These are phyloP conservation scores for Aspergillus hancockii DNA, from an alignment of 495 filamentous ascomycete species.

Conservation along the genomic window DNA sequence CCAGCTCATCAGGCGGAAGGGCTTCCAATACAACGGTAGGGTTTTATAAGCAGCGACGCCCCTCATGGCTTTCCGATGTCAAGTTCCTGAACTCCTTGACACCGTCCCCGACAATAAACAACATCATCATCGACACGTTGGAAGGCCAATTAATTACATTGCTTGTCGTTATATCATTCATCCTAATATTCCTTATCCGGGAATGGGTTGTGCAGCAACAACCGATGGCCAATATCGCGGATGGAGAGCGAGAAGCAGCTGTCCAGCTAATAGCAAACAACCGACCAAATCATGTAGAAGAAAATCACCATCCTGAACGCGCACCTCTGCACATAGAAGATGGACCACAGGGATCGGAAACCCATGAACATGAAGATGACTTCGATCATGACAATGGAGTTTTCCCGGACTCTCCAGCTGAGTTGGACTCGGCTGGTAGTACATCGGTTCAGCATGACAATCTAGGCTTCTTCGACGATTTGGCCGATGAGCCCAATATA, in stretches of 20 bases:
- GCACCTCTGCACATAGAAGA: conserved; percentile 10
- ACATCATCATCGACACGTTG: conserved; percentile 75
- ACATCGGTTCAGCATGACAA: conserved; percentile 10
- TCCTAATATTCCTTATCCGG: conserved; percentile 90
- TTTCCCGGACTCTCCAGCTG: neutral
- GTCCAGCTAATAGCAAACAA: conserved; percentile 44
- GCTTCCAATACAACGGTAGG: conserved; percentile 26
- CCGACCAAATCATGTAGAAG: conserved; percentile 26
- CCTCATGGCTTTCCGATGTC: conserved; percentile 67
- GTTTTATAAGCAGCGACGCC: conserved; percentile 33
- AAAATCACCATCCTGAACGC: conserved; percentile 10
- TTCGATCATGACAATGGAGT: neutral
- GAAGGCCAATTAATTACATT: conserved; percentile 94
- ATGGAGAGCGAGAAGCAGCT: conserved; percentile 52
- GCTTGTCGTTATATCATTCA: conserved; percentile 86
- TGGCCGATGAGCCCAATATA: neutral
- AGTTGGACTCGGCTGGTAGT: conserved; percentile 1
- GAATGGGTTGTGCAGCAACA: conserved; percentile 99
- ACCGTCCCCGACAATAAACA: conserved; percentile 70
- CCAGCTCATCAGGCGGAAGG: conserved; percentile 18
- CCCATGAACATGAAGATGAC: conserved; percentile 4
- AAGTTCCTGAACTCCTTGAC: conserved; percentile 73
- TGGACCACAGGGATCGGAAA: conserved; percentile 15
- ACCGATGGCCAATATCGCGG: conserved; percentile 64
- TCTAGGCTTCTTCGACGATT: conserved; percentile 13